Evolutionary conservation across 441 rosid genomes (phyloP).

Genomic region (Syzygium malaccense): DNA sequence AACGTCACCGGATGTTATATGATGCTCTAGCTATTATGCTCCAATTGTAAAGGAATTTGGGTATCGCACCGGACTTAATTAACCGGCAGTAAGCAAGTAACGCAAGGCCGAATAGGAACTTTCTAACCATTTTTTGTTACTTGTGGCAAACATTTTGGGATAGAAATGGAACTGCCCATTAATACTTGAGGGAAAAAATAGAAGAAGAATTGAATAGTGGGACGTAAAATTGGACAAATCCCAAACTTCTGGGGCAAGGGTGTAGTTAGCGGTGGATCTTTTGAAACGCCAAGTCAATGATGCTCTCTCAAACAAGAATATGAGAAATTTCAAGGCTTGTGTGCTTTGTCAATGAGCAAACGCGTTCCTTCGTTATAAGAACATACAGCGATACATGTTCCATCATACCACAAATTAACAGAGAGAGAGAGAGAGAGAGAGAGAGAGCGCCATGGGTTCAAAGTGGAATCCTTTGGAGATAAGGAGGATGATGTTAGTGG

Average conservation of each 20-base stretch:
- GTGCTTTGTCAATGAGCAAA: not conserved
- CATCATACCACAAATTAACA: not conserved
- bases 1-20: not conserved
- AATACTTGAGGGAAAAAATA: not conserved
- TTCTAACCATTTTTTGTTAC: not conserved
- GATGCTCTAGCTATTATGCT: not conserved
- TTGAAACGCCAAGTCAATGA: not conserved
- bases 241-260: not conserved
- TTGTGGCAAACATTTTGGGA: not conserved
- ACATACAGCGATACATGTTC: not conserved
- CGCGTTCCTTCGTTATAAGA: not conserved
- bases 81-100: not conserved
- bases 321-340: not conserved
- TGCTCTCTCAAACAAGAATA: not conserved
- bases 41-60: accelerated
- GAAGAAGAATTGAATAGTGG: not conserved
- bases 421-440: not conserved
- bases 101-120: not conserved
- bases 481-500: not conserved
- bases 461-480: not conserved
- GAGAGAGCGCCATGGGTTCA: not conserved
- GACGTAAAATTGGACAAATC: not conserved
- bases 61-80: not conserved
- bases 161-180: not conserved
- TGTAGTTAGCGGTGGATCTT: not conserved